These are phyloP conservation scores for Turnera subulata DNA, from an alignment of 345 rosid species.

Conservation along the genomic window DNA sequence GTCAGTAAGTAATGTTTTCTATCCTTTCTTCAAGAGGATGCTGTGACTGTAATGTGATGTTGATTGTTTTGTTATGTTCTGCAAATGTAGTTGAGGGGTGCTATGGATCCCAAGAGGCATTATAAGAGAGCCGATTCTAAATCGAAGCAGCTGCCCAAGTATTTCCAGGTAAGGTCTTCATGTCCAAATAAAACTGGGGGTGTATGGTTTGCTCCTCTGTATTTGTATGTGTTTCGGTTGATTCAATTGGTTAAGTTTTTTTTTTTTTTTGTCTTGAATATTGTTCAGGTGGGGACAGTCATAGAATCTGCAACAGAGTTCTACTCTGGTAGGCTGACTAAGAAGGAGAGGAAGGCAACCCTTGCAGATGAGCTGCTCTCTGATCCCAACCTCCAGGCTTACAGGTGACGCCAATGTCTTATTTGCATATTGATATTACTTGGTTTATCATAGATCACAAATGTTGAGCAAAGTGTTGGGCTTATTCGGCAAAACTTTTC, in stretches of 20 bases:
- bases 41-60: background rate
- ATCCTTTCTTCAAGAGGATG: too few relatives aligned
- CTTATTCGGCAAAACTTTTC: background rate
- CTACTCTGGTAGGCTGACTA: constrained; percentile 59
- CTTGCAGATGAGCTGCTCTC: constrained; percentile 83
- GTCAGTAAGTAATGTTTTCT: background rate
- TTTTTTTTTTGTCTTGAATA: constrained; percentile 3
- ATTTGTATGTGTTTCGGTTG: background rate
- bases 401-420: too few relatives aligned
- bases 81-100: constrained; percentile 62
- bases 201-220: background rate
- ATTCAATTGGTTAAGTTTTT: background rate
- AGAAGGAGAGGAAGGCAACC: constrained; percentile 76
- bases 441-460: too few relatives aligned
- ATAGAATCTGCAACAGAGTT: constrained; percentile 62
- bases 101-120: constrained; percentile 76
- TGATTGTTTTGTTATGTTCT: background rate
- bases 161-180: constrained; percentile 67
- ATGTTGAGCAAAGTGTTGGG: background rate
- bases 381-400: constrained; percentile 43
- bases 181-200: background rate
- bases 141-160: constrained; percentile 59
- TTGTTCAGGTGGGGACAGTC: constrained; percentile 76
- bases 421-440: too few relatives aligned
- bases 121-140: constrained; percentile 67